Conservation (phyloP, 805 yeast genomes). For the Aciculoconidium aculeatum region DNA sequence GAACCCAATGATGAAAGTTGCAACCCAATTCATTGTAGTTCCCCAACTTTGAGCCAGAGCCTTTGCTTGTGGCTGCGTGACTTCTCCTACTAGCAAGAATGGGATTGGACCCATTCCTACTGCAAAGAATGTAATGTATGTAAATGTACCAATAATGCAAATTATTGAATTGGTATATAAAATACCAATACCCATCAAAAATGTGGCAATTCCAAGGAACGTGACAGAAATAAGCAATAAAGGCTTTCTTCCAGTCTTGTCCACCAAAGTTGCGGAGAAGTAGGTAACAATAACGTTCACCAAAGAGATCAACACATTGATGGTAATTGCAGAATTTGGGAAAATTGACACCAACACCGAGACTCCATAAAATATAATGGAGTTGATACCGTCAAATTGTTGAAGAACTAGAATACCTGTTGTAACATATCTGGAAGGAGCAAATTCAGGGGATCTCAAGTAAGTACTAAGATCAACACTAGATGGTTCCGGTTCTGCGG, state of each 20-base stretch:
- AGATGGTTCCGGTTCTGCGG: constrained; percentile 9
- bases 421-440: constrained; percentile 57
- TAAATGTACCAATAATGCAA: constrained; percentile 59
- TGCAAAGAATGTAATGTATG: constrained; percentile 82
- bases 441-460: constrained; percentile 44
- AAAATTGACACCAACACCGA: constrained; percentile 65
- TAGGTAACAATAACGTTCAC: constrained; percentile 73
- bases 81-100: constrained; percentile 78
- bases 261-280: constrained; percentile 70
- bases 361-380: constrained; percentile 91
- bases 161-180: constrained; percentile 38
- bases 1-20: constrained; percentile 78
- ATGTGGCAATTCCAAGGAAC: constrained; percentile 62
- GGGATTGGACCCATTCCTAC: constrained; percentile 95
- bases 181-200: constrained; percentile 64
- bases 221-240: constrained; percentile 60
- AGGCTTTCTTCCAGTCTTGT: constrained; percentile 67
- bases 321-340: constrained; percentile 63
- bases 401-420: constrained; percentile 75
- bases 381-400: constrained; percentile 89
- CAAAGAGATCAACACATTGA: constrained; percentile 72
- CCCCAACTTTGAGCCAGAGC: constrained; percentile 93
- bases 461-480: constrained; percentile 36
- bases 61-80: constrained; percentile 74
- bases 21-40: constrained; percentile 84